Evolutionary conservation across 208 protist species (phyloP).

Genomic region (Leptomonas seymouri): DNA sequence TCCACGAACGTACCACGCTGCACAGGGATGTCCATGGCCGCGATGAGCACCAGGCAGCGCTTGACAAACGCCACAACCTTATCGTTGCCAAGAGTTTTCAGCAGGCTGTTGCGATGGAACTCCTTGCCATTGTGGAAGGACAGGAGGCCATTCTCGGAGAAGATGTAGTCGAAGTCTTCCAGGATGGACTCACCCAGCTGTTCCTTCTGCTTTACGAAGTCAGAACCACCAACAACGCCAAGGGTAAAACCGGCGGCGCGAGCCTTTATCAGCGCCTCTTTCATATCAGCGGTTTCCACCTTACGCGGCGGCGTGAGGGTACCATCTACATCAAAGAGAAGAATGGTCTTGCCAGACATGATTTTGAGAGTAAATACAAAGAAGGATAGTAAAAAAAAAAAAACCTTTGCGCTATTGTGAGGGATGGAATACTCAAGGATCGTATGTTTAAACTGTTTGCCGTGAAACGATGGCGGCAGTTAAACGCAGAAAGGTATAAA

Average conservation of each 20-base stretch:
- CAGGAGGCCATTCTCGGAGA: conserved; percentile 98
- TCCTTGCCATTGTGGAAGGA: conserved; percentile 91
- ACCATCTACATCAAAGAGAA: conserved; percentile 98
- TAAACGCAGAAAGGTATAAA: too few relatives aligned
- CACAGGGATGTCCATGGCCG: conserved; percentile 97
- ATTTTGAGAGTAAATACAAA: neutral
- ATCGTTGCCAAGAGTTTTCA: conserved; percentile 94
- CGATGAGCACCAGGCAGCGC: conserved; percentile 93
- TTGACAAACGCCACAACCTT: conserved; percentile 96
- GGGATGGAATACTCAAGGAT: neutral
- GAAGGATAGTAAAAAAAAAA: neutral
- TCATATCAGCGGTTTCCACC: conserved; percentile 89
- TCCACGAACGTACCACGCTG: conserved; percentile 99
- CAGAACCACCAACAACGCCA: conserved; percentile 99
- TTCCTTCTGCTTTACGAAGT: conserved; percentile 98
- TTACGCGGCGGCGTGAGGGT: conserved; percentile 90
- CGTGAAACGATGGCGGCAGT: neutral
- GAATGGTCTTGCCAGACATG: conserved; percentile 54
- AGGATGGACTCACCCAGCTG: conserved; percentile 95
- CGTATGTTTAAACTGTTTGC: neutral
- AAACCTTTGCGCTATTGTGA: neutral
- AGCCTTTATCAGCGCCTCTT: conserved; percentile 80
- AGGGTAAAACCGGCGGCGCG: conserved; percentile 87
- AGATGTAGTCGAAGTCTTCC: conserved; percentile 97
- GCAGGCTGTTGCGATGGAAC: conserved; percentile 91